Evolutionary conservation across 2,329 filamentous ascomycete species (phyloP).

Genomic region (Pseudopithomyces chartarum): DNA sequence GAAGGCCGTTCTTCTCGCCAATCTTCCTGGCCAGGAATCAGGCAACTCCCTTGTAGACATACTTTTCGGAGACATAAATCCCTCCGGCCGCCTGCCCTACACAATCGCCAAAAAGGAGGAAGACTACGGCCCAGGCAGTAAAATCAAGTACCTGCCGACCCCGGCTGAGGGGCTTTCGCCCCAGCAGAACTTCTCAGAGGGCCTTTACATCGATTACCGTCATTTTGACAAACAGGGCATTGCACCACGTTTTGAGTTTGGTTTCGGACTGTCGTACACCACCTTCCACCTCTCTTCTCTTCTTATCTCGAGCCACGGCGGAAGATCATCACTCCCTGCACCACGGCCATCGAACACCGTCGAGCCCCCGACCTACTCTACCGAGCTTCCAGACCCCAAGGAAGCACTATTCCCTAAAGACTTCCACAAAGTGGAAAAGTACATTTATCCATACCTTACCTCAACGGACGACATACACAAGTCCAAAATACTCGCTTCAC

Average conservation of each 20-base stretch:
- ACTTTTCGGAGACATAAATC: conserved; percentile 43
- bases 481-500: conserved; percentile 55
- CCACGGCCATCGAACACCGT: conserved; percentile 40
- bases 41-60: conserved; percentile 48
- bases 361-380: conserved; percentile 54
- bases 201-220: conserved; percentile 87
- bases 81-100: conserved; percentile 60
- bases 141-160: conserved; percentile 72
- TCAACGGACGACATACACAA: conserved; percentile 54
- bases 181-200: conserved; percentile 83
- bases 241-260: conserved; percentile 81
- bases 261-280: conserved; percentile 83
- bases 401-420: conserved; percentile 65
- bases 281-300: conserved; percentile 66
- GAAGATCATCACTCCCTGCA: conserved; percentile 49
- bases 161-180: conserved; percentile 62
- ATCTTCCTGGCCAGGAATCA: conserved; percentile 66
- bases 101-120: conserved; percentile 65
- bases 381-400: conserved; percentile 59
- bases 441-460: conserved; percentile 74
- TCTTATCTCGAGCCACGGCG: conserved; percentile 50
- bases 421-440: conserved; percentile 68
- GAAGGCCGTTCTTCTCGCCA: conserved; percentile 79
- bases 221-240: conserved; percentile 80
- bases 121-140: conserved; percentile 76